These are phyloP conservation scores for Waltiozyma sp. DNA, from an alignment of 1,139 yeast genomes.

Conservation along the genomic window DNA sequence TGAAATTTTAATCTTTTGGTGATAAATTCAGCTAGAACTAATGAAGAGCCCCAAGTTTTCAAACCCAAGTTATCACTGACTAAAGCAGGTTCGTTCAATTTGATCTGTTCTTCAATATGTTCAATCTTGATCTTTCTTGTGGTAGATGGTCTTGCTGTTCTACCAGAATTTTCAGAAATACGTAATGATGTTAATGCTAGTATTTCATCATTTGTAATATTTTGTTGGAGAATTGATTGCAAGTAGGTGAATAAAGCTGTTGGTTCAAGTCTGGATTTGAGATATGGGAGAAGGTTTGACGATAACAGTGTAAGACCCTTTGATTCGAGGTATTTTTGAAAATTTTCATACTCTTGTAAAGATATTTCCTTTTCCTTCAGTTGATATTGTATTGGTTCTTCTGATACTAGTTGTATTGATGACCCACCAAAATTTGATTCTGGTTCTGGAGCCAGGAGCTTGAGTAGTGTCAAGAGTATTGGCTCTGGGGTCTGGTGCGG, in stretches of 20 bases:
- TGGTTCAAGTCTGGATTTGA: neutral
- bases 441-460: slow-evolving; percentile 39
- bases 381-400: slow-evolving; percentile 13
- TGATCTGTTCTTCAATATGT: slow-evolving; percentile 26
- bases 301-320: neutral
- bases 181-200: slow-evolving; percentile 49
- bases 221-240: slow-evolving; percentile 23
- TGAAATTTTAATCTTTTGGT: slow-evolving; percentile 4
- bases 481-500: slow-evolving; percentile 22
- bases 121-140: slow-evolving; percentile 36
- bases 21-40: slow-evolving; percentile 47
- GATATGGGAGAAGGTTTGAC: neutral
- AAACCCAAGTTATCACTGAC: slow-evolving; percentile 82
- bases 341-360: slow-evolving; percentile 12
- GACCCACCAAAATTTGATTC: slow-evolving; percentile 38
- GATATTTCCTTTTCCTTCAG: slow-evolving; percentile 23
- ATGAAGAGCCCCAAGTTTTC: slow-evolving; percentile 93
- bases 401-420: neutral
- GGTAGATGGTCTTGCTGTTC: slow-evolving; percentile 74
- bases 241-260: neutral
- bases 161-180: slow-evolving; percentile 75
- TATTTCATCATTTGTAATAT: slow-evolving; percentile 35
- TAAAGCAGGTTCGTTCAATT: slow-evolving; percentile 69
- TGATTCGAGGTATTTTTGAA: neutral
- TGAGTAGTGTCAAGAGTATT: slow-evolving; percentile 35